Evolutionary conservation across 208 protist species (phyloP).

Genomic region (Kentomonas sorsogonicus): DNA sequence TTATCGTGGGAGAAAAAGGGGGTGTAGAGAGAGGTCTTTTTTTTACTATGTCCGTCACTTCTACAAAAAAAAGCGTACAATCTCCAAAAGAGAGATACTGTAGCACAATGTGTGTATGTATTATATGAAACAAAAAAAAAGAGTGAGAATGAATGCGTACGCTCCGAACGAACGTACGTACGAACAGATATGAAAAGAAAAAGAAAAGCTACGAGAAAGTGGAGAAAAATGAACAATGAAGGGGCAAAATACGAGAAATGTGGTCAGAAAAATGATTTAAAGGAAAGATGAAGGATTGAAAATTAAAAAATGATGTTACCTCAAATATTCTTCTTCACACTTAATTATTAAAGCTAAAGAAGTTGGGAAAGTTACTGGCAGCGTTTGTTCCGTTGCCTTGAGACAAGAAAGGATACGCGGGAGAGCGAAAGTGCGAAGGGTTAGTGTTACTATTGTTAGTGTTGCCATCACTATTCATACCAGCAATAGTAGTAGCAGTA

Average conservation of each 20-base stretch:
- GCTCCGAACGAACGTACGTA: not conserved
- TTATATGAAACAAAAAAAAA: not conserved
- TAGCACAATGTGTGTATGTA: not conserved
- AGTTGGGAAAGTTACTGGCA: not conserved
- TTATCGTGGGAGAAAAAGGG: not conserved
- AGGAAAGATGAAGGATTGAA: slow-evolving; percentile 7
- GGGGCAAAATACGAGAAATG: not conserved
- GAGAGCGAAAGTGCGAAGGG: not conserved
- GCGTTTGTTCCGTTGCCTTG: not conserved
- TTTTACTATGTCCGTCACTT: not conserved
- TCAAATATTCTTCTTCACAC: not conserved
- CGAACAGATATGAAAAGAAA: not conserved
- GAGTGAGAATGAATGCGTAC: not conserved
- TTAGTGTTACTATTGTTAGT: slow-evolving; percentile 5
- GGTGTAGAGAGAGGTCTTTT: not conserved
- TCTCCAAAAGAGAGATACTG: not conserved
- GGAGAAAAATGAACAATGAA: slow-evolving; percentile 14
- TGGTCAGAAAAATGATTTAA: not conserved
- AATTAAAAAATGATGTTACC: slow-evolving; percentile 1
- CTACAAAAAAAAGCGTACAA: not conserved
- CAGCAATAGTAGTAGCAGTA: no score
- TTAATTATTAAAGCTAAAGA: not conserved
- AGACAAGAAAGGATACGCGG: not conserved
- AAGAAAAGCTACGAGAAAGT: not conserved
- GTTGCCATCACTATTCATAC: slow-evolving; percentile 3